phyloP scores from a whole-genome alignment of 1,284 basidiomycete genomes.

The Peniophora sp. region DNA sequence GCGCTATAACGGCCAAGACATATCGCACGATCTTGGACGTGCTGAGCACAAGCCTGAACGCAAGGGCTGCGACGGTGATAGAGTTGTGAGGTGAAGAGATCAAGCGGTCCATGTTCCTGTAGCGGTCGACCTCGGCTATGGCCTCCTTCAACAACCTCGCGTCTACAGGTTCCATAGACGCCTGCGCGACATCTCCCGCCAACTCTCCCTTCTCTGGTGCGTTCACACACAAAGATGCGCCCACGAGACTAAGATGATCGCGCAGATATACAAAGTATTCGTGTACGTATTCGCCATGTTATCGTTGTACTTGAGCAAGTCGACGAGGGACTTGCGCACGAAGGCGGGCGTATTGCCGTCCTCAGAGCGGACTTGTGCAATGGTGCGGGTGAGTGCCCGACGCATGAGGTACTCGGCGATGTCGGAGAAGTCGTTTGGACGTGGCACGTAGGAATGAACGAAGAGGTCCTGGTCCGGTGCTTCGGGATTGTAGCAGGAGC shows the following conservation, averaged over 20 bases:
- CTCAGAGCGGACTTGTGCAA: slow-evolving; percentile 80
- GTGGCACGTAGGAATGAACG: slow-evolving; percentile 78
- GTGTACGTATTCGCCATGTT: slow-evolving; percentile 91
- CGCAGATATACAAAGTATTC: slow-evolving; percentile 88
- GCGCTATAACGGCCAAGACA: slow-evolving; percentile 81
- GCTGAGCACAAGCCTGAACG: slow-evolving; percentile 81
- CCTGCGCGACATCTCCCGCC: slow-evolving; percentile 55
- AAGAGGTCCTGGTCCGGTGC: slow-evolving; percentile 75
- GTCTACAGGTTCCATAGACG: slow-evolving; percentile 59
- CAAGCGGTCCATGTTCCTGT: slow-evolving; percentile 90
- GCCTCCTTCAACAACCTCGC: slow-evolving; percentile 64
- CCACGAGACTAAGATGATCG: slow-evolving; percentile 77
- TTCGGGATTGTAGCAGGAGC: slow-evolving; percentile 86
- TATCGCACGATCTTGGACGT: slow-evolving; percentile 82
- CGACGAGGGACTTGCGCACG: slow-evolving; percentile 87
- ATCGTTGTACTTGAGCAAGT: slow-evolving; percentile 89
- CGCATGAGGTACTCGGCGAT: slow-evolving; percentile 91
- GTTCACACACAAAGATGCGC: slow-evolving; percentile 63
- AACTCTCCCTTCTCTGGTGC: slow-evolving; percentile 75
- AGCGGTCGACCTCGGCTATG: slow-evolving; percentile 78
- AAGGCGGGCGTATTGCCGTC: slow-evolving; percentile 82
- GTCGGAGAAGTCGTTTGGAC: slow-evolving; percentile 91
- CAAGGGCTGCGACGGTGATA: slow-evolving; percentile 83
- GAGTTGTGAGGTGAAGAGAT: slow-evolving; percentile 95
- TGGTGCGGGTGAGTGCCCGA: slow-evolving; percentile 72